Percentiles rank a stretch among this genome's conserved stretches.
These are phyloP conservation scores for Phytophthora fragariae DNA, from an alignment of 352 stramenopile genomes.

Conservation along the genomic window DNA sequence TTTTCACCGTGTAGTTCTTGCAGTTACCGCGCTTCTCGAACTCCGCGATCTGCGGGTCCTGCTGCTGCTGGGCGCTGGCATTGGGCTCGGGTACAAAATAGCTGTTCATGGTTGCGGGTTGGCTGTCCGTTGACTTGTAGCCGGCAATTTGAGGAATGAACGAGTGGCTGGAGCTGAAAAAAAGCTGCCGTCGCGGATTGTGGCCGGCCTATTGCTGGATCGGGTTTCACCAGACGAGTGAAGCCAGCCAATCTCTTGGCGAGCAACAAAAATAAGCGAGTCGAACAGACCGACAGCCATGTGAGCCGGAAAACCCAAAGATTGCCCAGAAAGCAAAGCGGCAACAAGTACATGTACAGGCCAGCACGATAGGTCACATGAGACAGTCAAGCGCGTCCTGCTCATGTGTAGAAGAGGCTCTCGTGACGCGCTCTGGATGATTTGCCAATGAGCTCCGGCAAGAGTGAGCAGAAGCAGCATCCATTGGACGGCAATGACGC, in stretches of 20 bases:
- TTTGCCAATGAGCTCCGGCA: constrained; percentile 21
- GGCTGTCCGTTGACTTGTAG: neutral
- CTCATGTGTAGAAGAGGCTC: constrained; percentile 25
- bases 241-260: constrained; percentile 3
- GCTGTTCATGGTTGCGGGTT: constrained; percentile 33
- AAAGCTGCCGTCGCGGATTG: constrained; percentile 19
- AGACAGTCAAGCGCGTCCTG: constrained; percentile 41
- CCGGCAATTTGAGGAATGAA: constrained; percentile 34
- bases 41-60: constrained; percentile 26
- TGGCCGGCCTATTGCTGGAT: constrained; percentile 13
- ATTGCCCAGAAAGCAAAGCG: constrained; percentile 3
- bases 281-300: constrained; percentile 1
- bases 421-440: constrained; percentile 12
- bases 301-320: neutral
- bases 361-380: constrained; percentile 31
- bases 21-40: constrained; percentile 43
- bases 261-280: constrained; percentile 24
- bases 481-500: constrained; percentile 25
- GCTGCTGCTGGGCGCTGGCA: constrained; percentile 14
- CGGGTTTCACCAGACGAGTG: constrained; percentile 16
- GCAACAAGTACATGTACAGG: constrained; percentile 16
- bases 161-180: constrained; percentile 20
- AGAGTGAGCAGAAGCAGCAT: neutral
- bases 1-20: constrained; percentile 63
- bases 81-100: constrained; percentile 46